Evolutionary conservation across 805 yeast species (phyloP), one percentile per base, ranked within the genome.

Genomic region (Metschnikowia baotianmanensis): DNA sequence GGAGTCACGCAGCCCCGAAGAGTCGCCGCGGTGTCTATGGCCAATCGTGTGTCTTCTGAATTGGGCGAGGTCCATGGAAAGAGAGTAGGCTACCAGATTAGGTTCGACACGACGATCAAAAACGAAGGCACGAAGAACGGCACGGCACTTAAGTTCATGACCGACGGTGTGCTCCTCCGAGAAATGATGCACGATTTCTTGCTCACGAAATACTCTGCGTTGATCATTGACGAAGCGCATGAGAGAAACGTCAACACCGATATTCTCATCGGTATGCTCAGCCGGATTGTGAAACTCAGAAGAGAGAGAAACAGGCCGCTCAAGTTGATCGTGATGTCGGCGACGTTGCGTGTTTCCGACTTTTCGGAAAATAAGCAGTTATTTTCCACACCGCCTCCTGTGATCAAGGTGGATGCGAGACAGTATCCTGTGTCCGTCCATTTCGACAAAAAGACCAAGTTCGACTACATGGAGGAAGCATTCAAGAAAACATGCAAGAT

Each of bases 231-330:
- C 68, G 99, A 93, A 64, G 99, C 99, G 0, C 99, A 93, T 61
- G 99, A 93, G 62, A 78, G 99, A 60, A 91, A 89, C 58, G 81
- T 91, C 46, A 93, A 93, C 58, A 93, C 99, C 0, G 99, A 93
- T 64, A 91, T 93, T 34, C 70, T 93, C 42, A 89, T 93, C 47
- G 99, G 99, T 34, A 85, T 93, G 83, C 69, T 93, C 37, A 87
- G 96, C 57, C 80, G 99, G 52, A 83, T 90, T 13, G 77, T 88
- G 45, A 78, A 74, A 48, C 71, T 91, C 28, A 78, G 99, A 55
- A 53, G 74, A 40, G 72, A 76, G 46, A 69, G 65, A 21, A 62
- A 64, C 53, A 78, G 74, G 46, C 89, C 84, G 10, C 69, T 93
- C 45, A 93, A 91, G 59, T 64, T 93, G 43, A 77, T 93, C 20